These are phyloP conservation scores for Podospora pseudopauciseta DNA, from an alignment of 495 filamentous ascomycete species.

Conservation along the genomic window DNA sequence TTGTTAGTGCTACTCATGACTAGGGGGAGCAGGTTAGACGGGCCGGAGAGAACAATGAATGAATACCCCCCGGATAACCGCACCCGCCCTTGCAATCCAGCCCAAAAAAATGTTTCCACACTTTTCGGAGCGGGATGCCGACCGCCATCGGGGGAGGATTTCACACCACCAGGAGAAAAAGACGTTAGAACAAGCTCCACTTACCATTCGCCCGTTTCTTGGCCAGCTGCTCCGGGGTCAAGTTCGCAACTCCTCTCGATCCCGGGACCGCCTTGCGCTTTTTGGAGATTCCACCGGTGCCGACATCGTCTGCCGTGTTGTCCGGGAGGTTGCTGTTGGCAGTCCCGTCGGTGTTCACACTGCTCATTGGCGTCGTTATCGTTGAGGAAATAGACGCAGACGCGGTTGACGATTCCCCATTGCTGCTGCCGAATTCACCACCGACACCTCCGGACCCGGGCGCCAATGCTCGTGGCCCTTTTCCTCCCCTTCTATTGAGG, in stretches of 20 bases:
- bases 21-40: neutral
- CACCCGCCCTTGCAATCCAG: neutral
- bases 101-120: neutral
- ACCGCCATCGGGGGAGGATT: too few relatives aligned
- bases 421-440: neutral
- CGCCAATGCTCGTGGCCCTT: neutral
- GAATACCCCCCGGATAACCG: neutral
- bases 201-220: conserved; percentile 75
- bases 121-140: neutral
- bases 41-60: neutral
- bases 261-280: conserved; percentile 37
- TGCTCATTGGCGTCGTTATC: neutral
- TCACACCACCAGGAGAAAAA: neutral
- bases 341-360: neutral
- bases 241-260: conserved; percentile 61
- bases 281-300: conserved; percentile 23
- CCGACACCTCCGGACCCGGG: neutral
- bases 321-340: neutral
- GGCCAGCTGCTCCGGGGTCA: conserved; percentile 65
- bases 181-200: conserved; percentile 3
- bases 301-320: neutral
- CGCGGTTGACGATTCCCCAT: neutral
- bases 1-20: neutral
- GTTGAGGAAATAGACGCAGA: neutral
- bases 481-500: neutral